Conservation (phyloP, 768 basidiomycete genomes). For the Kwoniella dendrophila region DNA sequence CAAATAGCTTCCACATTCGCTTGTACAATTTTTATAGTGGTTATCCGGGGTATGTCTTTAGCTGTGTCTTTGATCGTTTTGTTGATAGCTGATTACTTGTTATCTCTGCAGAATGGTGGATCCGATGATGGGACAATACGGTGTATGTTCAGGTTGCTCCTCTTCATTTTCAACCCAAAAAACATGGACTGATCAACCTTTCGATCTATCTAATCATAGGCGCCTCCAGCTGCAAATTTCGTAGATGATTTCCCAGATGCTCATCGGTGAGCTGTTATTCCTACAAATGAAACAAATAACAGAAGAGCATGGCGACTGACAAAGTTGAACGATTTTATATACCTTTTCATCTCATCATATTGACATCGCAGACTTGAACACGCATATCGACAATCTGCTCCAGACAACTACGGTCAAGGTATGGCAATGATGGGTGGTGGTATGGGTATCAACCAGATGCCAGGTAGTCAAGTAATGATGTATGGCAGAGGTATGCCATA, state of each 20-base stretch:
- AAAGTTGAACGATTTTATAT: background rate
- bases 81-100: background rate
- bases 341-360: background rate
- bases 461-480: constrained; percentile 45
- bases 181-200: background rate
- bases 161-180: background rate
- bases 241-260: constrained; percentile 48
- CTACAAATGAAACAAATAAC: background rate
- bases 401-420: constrained; percentile 46
- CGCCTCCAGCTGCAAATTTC: constrained; percentile 43
- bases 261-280: constrained; percentile 36
- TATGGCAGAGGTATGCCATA: constrained; percentile 43
- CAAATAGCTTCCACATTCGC: background rate
- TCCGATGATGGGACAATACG: constrained; percentile 33
- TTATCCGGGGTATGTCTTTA: constrained; percentile 21
- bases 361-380: constrained; percentile 37
- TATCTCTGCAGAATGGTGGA: constrained; percentile 26
- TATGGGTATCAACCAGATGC: constrained; percentile 46
- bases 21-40: constrained; percentile 5
- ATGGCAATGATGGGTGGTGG: constrained; percentile 37
- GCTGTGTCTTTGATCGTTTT: background rate
- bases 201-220: constrained; percentile 17
- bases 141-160: constrained; percentile 17
- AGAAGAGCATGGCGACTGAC: constrained; percentile 10
- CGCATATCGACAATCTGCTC: constrained; percentile 44